phyloP scores from a whole-genome alignment of 1,284 basidiomycete species.

The Sporisorium reilianum region DNA sequence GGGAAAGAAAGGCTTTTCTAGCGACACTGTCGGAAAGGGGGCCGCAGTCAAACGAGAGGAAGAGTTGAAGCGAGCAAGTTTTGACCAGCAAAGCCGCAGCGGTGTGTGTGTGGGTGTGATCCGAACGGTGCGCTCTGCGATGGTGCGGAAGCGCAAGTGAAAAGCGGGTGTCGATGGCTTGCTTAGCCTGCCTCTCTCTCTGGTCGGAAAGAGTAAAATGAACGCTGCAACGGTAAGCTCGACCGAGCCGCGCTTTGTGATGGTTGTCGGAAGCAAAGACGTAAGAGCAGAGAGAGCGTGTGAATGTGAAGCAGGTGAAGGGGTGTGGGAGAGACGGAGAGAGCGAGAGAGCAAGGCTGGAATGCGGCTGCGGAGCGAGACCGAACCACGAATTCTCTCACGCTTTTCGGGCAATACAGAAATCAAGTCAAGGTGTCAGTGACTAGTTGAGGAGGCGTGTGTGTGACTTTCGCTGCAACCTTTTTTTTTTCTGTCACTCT shows the following conservation, averaged over 20 bases:
- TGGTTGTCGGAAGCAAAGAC: neutral
- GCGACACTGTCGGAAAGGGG: neutral
- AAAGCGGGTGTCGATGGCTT: no score
- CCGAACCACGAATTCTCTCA: conserved; percentile 1
- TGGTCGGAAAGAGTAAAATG: neutral
- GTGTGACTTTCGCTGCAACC: neutral
- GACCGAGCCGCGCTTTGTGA: neutral
- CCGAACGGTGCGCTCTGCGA: neutral
- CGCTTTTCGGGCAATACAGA: conserved; percentile 1
- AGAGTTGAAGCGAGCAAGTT: conserved; percentile 10
- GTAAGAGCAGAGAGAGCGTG: neutral
- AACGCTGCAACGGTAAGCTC: neutral
- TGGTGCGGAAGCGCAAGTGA: no score
- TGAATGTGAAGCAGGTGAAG: conserved; percentile 1
- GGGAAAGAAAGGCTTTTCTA: neutral
- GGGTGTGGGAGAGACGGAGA: neutral
- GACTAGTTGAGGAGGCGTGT: neutral
- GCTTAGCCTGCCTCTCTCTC: neutral
- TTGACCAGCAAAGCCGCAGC: conserved; percentile 27
- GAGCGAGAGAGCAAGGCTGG: neutral
- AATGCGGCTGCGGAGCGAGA: neutral
- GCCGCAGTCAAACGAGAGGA: neutral
- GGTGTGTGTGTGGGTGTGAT: neutral
- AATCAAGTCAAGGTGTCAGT: conserved; percentile 2
- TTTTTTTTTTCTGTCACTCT: conserved; percentile 1